A percentile compares a stretch with the other conserved stretches of the same genome.
phyloP scores from a whole-genome alignment of 2,329 filamentous ascomycete species.

The Fusarium euwallaceae region DNA sequence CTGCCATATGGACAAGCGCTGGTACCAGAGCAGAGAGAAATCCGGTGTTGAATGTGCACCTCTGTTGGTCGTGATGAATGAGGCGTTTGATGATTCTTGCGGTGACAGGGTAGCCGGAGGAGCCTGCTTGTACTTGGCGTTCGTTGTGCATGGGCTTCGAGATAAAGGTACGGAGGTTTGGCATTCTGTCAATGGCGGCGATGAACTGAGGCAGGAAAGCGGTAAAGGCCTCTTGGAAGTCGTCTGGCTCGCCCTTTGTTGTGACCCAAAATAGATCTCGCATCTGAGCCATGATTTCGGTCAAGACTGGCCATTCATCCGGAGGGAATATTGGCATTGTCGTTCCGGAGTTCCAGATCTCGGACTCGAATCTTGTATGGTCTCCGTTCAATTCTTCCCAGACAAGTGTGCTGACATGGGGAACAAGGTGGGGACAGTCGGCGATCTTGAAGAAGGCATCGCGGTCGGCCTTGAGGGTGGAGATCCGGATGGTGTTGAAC shows the following conservation, averaged over 20 bases:
- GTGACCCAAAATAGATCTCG: slow-evolving; percentile 2
- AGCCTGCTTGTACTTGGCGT: background rate
- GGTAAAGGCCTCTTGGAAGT: background rate
- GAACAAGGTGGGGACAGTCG: background rate
- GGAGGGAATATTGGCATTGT: too few species aligned
- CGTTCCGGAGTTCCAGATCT: background rate
- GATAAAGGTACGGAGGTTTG: slow-evolving; percentile 9
- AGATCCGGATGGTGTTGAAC: slow-evolving; percentile 5
- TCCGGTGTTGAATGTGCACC: background rate
- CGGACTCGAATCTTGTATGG: background rate
- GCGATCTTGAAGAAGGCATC: slow-evolving; percentile 6
- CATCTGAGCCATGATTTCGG: background rate
- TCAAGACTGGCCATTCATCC: background rate
- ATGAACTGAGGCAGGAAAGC: background rate
- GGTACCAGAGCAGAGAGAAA: slow-evolving; percentile 11
- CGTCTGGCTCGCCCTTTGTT: too few species aligned
- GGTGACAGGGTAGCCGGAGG: background rate
- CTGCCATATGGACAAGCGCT: background rate
- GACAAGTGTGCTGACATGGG: background rate
- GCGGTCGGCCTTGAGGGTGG: background rate
- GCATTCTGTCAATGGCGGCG: background rate
- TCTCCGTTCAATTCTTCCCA: slow-evolving; percentile 24
- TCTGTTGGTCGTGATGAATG: background rate
- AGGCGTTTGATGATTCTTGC: background rate
- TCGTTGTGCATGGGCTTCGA: slow-evolving; percentile 17